Evolutionary conservation across 116 monocot species (phyloP), one percentile per base, ranked within the genome.

Genomic region (Papilionanthe hybrid): DNA sequence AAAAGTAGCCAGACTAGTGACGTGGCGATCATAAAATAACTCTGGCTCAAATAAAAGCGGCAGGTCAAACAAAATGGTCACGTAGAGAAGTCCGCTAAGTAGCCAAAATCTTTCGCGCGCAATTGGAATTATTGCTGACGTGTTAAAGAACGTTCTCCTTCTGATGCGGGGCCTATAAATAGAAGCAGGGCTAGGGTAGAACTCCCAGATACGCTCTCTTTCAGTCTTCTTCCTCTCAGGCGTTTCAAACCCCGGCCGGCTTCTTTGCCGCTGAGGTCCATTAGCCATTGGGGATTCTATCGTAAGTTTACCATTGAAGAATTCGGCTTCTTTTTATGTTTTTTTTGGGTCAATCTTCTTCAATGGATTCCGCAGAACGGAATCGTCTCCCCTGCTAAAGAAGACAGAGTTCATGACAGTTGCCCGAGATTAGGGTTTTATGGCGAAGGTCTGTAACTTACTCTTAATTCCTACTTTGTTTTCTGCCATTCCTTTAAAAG

Each of bases 401-500:
- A 71, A 73, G 37, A 37, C 69, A 69, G 69, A 69, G 69, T 69
- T 30, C 32, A 69, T 8, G 5, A 32, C 37, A 17, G 69, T 69
- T 37, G 69, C 29, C 37, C 32, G 29, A 69, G 28, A 18, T 44
- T 43, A 73, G 73, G 73, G 73, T 73, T 73, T 73, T 27, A 73
- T 73, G 73, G 43, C 5, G n/a, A 43, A 73, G 73, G 73, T 73
- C 7, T n/a, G 73, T 44, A 18, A 43, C 8, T 44, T 73, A n/a
- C n/a, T 43, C 22, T 10, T 9, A 43, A 19, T 18, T 7, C n/a
- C 1, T 44, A 43, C 4, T 73, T 37, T 69, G 5, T 37, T 22
- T 69, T 30, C 37, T 7, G 5, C 28, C 15, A 44, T 10, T 44
- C 7, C 30, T 42, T 72, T 72, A 5, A 7, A 1, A 17, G 6